These are phyloP conservation scores for Begonia loranthoides DNA, from an alignment of 306 rosid genomes.

Conservation along the genomic window DNA sequence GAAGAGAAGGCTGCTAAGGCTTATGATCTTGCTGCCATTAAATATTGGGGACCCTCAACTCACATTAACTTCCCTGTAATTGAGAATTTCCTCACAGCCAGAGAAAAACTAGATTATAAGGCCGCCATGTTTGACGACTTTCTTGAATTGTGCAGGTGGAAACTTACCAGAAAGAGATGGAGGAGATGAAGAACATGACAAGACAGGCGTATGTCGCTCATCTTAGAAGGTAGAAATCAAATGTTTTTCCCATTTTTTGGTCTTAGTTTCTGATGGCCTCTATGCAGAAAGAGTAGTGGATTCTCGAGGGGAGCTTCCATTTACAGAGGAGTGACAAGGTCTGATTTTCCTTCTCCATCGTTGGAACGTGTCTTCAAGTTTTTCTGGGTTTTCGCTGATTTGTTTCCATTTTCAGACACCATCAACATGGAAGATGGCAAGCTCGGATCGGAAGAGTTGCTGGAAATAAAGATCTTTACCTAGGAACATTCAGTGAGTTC, in stretches of 20 bases:
- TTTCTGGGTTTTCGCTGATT: constrained; percentile 13
- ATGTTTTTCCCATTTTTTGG: too few species aligned
- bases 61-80: constrained; percentile 80
- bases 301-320: constrained; percentile 91
- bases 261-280: too few species aligned
- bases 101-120: background rate
- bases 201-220: constrained; percentile 92
- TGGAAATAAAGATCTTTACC: constrained; percentile 90
- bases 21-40: constrained; percentile 90
- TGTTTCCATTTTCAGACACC: constrained; percentile 41
- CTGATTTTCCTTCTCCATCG: background rate
- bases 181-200: constrained; percentile 74
- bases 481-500: constrained; percentile 81
- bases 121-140: background rate
- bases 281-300: constrained; percentile 74
- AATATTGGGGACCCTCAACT: constrained; percentile 97
- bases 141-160: constrained; percentile 36
- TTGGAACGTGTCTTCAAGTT: constrained; percentile 2
- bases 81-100: constrained; percentile 3
- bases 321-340: constrained; percentile 98
- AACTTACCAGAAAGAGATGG: constrained; percentile 57
- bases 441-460: constrained; percentile 93
- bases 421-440: constrained; percentile 97
- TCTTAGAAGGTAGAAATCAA: constrained; percentile 44
- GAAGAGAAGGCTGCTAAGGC: constrained; percentile 94